Conservation (phyloP, 129 eudicot species). For the carrot (Daucus carota) region DH1_v3.0 NC_030388.2:26951001-26951500, state of each 20-base stretch:
- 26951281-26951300: conserved; percentile 87
- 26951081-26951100: neutral
- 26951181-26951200: neutral
- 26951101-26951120: neutral
- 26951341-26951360: conserved; percentile 75
- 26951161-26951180: neutral
- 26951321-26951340: conserved; percentile 94
- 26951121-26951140: neutral
- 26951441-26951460: neutral
- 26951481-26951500: conserved; percentile 97
- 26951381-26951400: conserved; percentile 97
- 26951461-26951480: conserved; percentile 61
- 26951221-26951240: neutral
- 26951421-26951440: conserved; percentile 2
- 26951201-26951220: neutral
- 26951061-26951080: neutral
- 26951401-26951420: conserved; percentile 53
- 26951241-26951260: neutral
- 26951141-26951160: neutral
- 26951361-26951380: conserved; percentile 98
- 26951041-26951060: neutral
- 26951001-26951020: neutral
- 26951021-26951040: neutral
- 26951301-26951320: conserved; percentile 85
- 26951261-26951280: conserved; percentile 48